Conservation (phyloP, 73 alveolate genomes). For the Breviolum minutum region DNA sequence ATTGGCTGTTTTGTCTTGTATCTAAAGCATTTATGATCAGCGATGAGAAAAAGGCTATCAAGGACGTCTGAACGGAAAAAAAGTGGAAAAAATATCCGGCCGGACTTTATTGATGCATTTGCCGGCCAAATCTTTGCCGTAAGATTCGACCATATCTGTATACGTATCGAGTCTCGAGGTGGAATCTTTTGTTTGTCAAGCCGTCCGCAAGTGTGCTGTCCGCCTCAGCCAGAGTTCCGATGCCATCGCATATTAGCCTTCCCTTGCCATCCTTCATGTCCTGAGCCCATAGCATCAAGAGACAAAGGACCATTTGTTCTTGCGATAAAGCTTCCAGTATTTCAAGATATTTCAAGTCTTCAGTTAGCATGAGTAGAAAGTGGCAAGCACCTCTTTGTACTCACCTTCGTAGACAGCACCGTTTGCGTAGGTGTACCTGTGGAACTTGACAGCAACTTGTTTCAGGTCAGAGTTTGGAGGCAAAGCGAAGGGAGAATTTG, state of each 20-base stretch:
- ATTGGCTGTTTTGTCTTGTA: no score
- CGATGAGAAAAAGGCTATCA: no score
- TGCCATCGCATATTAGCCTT: constrained; percentile 83
- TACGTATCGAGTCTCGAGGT: background rate
- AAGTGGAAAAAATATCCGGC: no score
- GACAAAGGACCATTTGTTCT: no score
- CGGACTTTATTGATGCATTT: no score
- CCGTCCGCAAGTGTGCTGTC: background rate
- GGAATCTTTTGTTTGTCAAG: background rate
- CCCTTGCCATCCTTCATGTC: constrained; percentile 92
- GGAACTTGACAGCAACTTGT: background rate
- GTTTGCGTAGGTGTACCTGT: constrained; percentile 79
- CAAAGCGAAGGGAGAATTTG: background rate
- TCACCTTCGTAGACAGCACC: constrained; percentile 92
- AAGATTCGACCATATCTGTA: no score
- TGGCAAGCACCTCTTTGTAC: constrained; percentile 63
- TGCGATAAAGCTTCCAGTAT: background rate
- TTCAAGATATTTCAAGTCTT: background rate
- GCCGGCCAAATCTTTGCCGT: no score
- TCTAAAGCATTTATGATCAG: no score
- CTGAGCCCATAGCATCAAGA: background rate
- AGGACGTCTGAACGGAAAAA: no score
- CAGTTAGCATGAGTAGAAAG: background rate
- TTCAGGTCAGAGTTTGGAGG: background rate
- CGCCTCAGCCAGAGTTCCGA: constrained; percentile 87